A percentile compares a stretch with the other conserved stretches of the same genome.
phyloP scores from a whole-genome alignment of 2,329 filamentous ascomycete genomes.

The Colletotrichum navitas region DNA sequence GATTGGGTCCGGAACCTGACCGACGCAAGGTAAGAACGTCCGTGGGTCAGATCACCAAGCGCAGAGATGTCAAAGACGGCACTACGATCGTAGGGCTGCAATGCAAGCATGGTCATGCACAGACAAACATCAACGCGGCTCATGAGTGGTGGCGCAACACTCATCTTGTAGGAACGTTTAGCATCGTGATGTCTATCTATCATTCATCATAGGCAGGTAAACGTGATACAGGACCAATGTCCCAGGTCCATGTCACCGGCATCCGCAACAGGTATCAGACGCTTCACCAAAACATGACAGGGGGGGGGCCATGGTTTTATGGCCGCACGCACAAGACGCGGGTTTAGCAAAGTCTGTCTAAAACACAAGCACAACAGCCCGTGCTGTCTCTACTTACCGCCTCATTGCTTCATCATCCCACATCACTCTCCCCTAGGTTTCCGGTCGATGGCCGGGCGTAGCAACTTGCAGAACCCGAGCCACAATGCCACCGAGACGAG shows the following conservation, averaged over 20 bases:
- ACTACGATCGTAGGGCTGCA: neutral
- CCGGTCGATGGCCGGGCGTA: constrained; percentile 27
- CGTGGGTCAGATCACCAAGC: neutral
- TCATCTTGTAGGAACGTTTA: neutral
- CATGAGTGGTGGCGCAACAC: neutral
- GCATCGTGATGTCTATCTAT: neutral
- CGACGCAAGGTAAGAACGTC: neutral
- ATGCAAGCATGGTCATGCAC: neutral
- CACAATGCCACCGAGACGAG: constrained; percentile 28
- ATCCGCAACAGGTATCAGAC: neutral
- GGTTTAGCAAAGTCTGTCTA: neutral
- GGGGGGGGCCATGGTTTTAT: too few relatives aligned
- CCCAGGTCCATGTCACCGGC: neutral
- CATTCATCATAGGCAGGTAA: neutral
- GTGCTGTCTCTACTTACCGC: neutral
- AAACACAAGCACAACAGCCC: neutral
- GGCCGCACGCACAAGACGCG: neutral
- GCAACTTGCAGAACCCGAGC: constrained; percentile 20
- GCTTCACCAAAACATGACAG: neutral
- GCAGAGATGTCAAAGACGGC: neutral
- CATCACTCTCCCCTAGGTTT: neutral
- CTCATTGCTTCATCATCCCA: neutral
- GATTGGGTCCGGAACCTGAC: neutral
- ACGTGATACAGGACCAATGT: neutral
- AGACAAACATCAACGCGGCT: neutral